A percentile compares a stretch with the other conserved stretches of the same genome.
phyloP scores from a whole-genome alignment of 2,329 filamentous ascomycete species.

The Myriangium duriaei region DNA sequence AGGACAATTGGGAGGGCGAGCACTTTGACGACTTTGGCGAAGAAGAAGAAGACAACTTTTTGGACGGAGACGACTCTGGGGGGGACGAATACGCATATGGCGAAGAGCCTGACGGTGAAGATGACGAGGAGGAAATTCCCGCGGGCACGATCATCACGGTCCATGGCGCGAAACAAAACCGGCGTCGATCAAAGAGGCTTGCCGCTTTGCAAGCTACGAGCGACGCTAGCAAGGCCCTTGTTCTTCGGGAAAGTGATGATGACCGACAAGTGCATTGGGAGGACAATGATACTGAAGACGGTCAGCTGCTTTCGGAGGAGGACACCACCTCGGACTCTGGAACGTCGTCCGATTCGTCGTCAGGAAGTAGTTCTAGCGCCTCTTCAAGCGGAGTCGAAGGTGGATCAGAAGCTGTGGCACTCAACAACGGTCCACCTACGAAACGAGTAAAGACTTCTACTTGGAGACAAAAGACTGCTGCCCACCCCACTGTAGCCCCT shows the following conservation, averaged over 20 bases:
- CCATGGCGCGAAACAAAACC: neutral
- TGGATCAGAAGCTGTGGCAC: no score
- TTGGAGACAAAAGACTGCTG: no score
- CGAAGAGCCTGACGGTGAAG: constrained; percentile 7
- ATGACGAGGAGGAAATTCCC: constrained; percentile 15
- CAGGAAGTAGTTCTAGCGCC: no score
- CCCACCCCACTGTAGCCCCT: constrained; percentile 29
- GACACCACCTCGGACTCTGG: no score
- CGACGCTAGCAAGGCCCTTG: neutral
- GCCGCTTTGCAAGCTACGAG: no score
- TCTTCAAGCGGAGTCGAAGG: no score
- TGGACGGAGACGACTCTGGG: constrained; percentile 14
- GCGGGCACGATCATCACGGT: constrained; percentile 11
- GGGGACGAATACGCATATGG: constrained; percentile 10
- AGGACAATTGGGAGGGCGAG: constrained; percentile 27
- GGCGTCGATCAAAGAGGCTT: constrained; percentile 2
- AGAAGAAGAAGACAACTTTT: constrained; percentile 27
- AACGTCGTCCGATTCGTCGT: no score
- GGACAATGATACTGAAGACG: neutral
- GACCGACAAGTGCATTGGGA: constrained; percentile 5
- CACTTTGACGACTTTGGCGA: constrained; percentile 24
- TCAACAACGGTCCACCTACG: no score
- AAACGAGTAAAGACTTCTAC: no score
- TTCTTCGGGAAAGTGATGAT: neutral
- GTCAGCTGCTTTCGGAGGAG: neutral